Conservation (phyloP, 495 filamentous ascomycete genomes). For the Hypoxylon rickii region DNA sequence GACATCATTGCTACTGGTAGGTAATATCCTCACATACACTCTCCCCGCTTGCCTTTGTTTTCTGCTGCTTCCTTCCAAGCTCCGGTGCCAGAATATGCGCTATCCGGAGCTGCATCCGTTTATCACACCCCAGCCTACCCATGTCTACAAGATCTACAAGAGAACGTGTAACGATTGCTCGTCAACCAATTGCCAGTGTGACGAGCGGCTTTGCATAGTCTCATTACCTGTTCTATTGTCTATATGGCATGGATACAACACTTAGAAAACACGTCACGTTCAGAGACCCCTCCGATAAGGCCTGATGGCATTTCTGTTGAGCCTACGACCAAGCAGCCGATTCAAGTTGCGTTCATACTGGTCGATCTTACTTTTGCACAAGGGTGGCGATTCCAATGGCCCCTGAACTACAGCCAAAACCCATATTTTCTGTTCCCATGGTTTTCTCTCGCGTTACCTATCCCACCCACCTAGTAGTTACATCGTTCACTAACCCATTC, state of each 20-base stretch:
- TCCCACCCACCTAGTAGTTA: conserved; percentile 11
- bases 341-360: conserved; percentile 5
- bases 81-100: background rate
- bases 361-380: background rate
- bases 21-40: conserved; percentile 34
- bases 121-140: background rate
- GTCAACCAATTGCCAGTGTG: background rate
- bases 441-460: no score
- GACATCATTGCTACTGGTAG: conserved; percentile 98
- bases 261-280: no score
- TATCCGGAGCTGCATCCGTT: background rate
- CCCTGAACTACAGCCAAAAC: conserved; percentile 5
- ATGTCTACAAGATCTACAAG: background rate
- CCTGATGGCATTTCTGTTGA: no score
- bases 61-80: background rate
- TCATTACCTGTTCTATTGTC: no score
- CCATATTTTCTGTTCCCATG: conserved; percentile 7
- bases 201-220: background rate
- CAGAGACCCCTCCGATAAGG: no score
- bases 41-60: conserved; percentile 8
- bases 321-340: conserved; percentile 1
- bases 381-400: no score
- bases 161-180: background rate
- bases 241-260: no score
- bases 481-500: conserved; percentile 17